phyloP scores from a whole-genome alignment of 208 protist genomes.

The Trypanosoma congolense region DNA sequence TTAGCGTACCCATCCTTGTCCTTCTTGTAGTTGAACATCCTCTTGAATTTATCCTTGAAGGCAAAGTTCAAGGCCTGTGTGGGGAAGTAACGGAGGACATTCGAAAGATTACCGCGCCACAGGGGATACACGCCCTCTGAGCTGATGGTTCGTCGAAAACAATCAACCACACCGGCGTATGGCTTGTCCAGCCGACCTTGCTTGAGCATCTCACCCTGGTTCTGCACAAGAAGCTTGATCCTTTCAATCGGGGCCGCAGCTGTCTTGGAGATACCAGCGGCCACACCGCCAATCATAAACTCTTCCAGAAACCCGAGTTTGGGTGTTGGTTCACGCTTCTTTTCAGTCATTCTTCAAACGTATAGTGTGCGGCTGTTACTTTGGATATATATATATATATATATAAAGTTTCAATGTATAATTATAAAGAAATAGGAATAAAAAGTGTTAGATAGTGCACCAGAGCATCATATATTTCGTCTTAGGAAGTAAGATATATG shows the following conservation, averaged over 20 bases:
- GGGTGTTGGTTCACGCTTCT: constrained; percentile 27
- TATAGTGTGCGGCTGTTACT: constrained; percentile 11
- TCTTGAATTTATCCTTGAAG: constrained; percentile 97
- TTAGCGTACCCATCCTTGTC: constrained; percentile 72
- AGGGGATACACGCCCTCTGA: constrained; percentile 93
- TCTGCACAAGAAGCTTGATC: constrained; percentile 95
- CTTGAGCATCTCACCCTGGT: constrained; percentile 82
- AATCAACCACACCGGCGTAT: constrained; percentile 95
- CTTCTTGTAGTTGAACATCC: constrained; percentile 90
- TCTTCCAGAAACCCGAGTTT: constrained; percentile 68
- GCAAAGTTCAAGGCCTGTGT: constrained; percentile 98
- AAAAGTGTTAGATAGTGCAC: constrained; percentile 12
- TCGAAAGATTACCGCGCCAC: constrained; percentile 97
- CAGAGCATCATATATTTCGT: constrained; percentile 17
- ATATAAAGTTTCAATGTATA: not conserved
- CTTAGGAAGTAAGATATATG: not conserved
- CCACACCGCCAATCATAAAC: constrained; percentile 79
- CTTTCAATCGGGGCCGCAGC: constrained; percentile 93
- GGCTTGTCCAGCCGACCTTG: constrained; percentile 63
- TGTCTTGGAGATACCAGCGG: constrained; percentile 89
- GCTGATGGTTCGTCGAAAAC: constrained; percentile 87
- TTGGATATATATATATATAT: constrained; percentile 14
- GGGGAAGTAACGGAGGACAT: constrained; percentile 97
- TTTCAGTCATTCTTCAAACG: not conserved
- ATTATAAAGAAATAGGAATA: too few relatives aligned